phyloP scores from a whole-genome alignment of 1,139 yeast genomes.

The Protomyces inundatus region DNA sequence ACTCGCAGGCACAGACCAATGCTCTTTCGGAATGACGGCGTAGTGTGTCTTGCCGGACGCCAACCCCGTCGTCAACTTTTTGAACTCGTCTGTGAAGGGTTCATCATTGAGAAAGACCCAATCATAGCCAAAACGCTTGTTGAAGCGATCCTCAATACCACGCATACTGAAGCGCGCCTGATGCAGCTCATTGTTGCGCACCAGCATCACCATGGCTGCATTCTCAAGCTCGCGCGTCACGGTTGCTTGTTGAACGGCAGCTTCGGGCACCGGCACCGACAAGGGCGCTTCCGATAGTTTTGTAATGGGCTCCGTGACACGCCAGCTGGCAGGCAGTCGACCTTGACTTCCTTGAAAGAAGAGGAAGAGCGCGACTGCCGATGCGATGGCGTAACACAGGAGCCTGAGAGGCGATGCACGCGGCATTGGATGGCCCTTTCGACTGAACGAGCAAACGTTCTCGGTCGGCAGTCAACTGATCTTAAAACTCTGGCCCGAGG shows the following conservation, averaged over 20 bases:
- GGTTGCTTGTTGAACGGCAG: neutral
- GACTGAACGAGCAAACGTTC: neutral
- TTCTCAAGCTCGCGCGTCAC: constrained; percentile 35
- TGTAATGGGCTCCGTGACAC: neutral
- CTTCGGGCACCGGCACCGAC: no score
- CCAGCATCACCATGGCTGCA: constrained; percentile 70
- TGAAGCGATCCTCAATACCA: constrained; percentile 67
- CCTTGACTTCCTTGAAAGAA: neutral
- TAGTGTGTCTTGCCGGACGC: constrained; percentile 61
- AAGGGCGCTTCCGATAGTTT: no score
- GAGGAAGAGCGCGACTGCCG: neutral
- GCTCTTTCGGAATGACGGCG: constrained; percentile 58
- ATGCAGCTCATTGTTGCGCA: constrained; percentile 62
- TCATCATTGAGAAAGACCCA: constrained; percentile 76
- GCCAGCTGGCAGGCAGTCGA: neutral
- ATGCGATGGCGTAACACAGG: neutral
- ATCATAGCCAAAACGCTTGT: constrained; percentile 58
- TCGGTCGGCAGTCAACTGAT: no score
- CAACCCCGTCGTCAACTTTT: constrained; percentile 42
- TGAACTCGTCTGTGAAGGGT: constrained; percentile 51
- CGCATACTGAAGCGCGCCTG: constrained; percentile 56
- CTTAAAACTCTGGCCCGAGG: no score
- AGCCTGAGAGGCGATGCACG: neutral
- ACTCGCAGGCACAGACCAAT: constrained; percentile 69
- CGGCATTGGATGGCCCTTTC: neutral